phyloP scores from a whole-genome alignment of 192 early-diverging fungal species.

The Umbelopsis ramanniana region DNA sequence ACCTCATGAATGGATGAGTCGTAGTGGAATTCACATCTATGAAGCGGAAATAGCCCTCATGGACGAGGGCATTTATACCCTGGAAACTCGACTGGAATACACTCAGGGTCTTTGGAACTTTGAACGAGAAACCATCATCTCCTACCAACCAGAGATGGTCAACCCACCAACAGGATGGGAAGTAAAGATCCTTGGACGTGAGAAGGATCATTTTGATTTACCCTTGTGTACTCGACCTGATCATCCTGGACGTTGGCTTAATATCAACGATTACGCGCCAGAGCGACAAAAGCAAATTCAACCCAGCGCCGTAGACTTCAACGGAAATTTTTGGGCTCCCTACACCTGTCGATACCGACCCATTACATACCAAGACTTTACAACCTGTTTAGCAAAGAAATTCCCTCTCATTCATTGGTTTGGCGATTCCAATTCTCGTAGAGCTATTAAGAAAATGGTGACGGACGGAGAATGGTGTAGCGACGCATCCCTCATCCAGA shows the following conservation, averaged over 20 bases:
- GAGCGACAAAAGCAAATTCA: slow-evolving; percentile 31
- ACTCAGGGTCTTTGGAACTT: slow-evolving; percentile 53
- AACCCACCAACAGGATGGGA: neutral
- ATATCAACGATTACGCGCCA: neutral
- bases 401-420: slow-evolving; percentile 49
- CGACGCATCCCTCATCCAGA: neutral
- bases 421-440: slow-evolving; percentile 54
- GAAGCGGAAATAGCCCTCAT: slow-evolving; percentile 49
- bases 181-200: neutral
- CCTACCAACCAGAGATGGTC: slow-evolving; percentile 36
- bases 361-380: slow-evolving; percentile 44
- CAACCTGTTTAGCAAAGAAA: slow-evolving; percentile 32
- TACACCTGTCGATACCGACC: slow-evolving; percentile 47
- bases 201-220: slow-evolving; percentile 41
- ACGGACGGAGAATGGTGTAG: slow-evolving; percentile 21
- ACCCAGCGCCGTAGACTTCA: slow-evolving; percentile 4
- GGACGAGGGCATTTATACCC: slow-evolving; percentile 43
- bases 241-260: slow-evolving; percentile 51
- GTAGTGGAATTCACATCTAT: slow-evolving; percentile 48
- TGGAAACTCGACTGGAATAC: slow-evolving; percentile 47
- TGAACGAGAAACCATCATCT: slow-evolving; percentile 39
- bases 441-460: slow-evolving; percentile 52
- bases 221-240: slow-evolving; percentile 46
- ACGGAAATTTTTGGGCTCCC: slow-evolving; percentile 49
- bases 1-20: slow-evolving; percentile 19